Conservation (phyloP, 1,284 basidiomycete species). For the Anthracocystis panici-leucophaei region DNA sequence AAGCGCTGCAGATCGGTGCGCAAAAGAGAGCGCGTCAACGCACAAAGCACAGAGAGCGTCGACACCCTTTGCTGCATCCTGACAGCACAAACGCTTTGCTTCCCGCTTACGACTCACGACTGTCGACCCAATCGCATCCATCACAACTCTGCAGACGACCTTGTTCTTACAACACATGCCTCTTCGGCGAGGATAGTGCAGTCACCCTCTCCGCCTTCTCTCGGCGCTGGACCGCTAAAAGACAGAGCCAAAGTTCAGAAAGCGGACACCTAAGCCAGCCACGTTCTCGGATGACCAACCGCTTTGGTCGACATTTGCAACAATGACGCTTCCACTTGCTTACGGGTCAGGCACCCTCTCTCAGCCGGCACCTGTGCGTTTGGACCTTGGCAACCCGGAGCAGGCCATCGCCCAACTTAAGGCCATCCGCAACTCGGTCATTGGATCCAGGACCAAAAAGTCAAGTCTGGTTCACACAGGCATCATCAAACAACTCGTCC, state of each 20-base stretch:
- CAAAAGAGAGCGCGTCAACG: slow-evolving; percentile 3
- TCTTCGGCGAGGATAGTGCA: no score
- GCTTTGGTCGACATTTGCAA: slow-evolving; percentile 8
- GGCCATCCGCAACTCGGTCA: slow-evolving; percentile 50
- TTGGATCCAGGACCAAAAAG: slow-evolving; percentile 54
- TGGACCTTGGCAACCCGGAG: slow-evolving; percentile 41
- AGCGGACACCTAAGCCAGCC: neutral
- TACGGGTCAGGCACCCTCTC: slow-evolving; percentile 9
- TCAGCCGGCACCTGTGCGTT: slow-evolving; percentile 8
- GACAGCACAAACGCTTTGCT: slow-evolving; percentile 10
- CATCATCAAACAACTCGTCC: slow-evolving; percentile 43
- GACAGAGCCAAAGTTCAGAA: neutral
- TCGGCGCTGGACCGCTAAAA: neutral
- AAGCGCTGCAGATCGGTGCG: slow-evolving; percentile 22
- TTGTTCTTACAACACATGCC: no score
- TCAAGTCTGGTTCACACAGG: slow-evolving; percentile 44
- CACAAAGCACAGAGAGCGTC: no score
- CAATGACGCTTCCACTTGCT: slow-evolving; percentile 25
- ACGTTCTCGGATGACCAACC: neutral
- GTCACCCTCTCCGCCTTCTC: neutral
- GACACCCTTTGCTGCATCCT: neutral
- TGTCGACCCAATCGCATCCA: neutral
- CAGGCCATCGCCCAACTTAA: slow-evolving; percentile 43
- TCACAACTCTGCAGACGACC: neutral
- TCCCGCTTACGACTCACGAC: slow-evolving; percentile 2